Conservation (phyloP, 352 stramenopile genomes). For the Lagenidium sp. region DNA sequence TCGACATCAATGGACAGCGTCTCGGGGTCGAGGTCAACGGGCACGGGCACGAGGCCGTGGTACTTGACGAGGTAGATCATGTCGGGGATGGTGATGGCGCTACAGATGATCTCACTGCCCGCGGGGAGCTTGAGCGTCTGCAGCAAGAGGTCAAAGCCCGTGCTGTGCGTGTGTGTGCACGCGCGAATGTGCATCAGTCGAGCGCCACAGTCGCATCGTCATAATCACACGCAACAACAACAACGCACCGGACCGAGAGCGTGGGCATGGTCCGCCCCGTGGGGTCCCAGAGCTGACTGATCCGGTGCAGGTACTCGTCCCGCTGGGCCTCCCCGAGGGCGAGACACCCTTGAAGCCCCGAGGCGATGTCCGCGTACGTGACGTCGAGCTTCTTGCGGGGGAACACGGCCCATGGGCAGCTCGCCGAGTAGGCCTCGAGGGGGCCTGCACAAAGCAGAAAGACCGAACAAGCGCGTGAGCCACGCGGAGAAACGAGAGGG, state of each 20-base stretch:
- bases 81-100: constrained; percentile 79
- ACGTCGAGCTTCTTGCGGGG: constrained; percentile 79
- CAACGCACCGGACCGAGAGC: constrained; percentile 58
- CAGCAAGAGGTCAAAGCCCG: constrained; percentile 72
- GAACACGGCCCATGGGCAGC: constrained; percentile 67
- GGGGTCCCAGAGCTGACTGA: constrained; percentile 46
- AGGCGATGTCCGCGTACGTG: constrained; percentile 58
- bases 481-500: too few relatives aligned
- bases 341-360: constrained; percentile 43
- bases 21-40: constrained; percentile 54
- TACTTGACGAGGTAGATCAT: constrained; percentile 76
- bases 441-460: constrained; percentile 15
- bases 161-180: constrained; percentile 40
- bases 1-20: constrained; percentile 53
- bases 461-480: too few relatives aligned
- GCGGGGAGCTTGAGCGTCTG: constrained; percentile 60
- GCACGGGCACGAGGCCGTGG: constrained; percentile 65
- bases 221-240: background rate
- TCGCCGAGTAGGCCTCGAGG: constrained; percentile 45
- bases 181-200: too few relatives aligned
- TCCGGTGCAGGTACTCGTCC: constrained; percentile 30
- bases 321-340: constrained; percentile 49
- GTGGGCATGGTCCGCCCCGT: constrained; percentile 49
- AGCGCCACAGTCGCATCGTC: too few relatives aligned
- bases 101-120: constrained; percentile 68